Conservation (phyloP, 1,284 basidiomycete species). For the Amylostereum areolatum region DNA sequence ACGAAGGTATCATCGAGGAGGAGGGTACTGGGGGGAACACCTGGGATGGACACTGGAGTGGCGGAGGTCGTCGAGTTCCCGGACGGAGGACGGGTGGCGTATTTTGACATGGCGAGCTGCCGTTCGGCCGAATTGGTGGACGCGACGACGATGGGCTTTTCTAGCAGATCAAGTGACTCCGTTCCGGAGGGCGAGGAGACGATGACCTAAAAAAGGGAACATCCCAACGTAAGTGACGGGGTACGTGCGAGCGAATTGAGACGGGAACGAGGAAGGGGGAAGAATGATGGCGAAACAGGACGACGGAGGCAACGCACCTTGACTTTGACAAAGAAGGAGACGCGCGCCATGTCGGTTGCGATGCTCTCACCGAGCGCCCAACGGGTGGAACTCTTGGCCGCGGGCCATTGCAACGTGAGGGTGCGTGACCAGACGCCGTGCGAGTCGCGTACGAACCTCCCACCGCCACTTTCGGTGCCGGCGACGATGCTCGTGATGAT, state of each 20-base stretch:
- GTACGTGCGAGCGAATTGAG: no score
- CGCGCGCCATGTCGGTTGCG: constrained; percentile 55
- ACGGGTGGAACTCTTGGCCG: constrained; percentile 55
- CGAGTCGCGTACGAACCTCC: constrained; percentile 46
- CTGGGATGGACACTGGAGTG: no score
- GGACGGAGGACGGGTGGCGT: constrained; percentile 32
- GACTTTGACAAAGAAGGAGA: constrained; percentile 63
- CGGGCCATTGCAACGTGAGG: constrained; percentile 67
- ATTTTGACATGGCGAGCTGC: constrained; percentile 56
- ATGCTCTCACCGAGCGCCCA: constrained; percentile 77
- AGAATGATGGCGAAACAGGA: constrained; percentile 2
- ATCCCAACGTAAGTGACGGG: no score
- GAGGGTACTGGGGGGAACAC: no score
- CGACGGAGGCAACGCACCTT: constrained; percentile 40
- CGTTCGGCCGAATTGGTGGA: constrained; percentile 67
- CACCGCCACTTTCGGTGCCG: constrained; percentile 47
- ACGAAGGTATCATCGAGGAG: no score
- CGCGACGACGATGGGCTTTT: constrained; percentile 58
- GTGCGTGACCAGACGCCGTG: constrained; percentile 57
- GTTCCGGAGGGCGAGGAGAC: constrained; percentile 49
- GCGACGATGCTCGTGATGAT: constrained; percentile 45
- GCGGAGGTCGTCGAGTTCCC: no score
- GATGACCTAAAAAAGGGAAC: no score
- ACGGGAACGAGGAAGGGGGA: constrained; percentile 5
- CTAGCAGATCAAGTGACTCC: constrained; percentile 62